These are phyloP conservation scores for Salix purpurea DNA, from an alignment of 345 rosid species.

Conservation along the genomic window DNA sequence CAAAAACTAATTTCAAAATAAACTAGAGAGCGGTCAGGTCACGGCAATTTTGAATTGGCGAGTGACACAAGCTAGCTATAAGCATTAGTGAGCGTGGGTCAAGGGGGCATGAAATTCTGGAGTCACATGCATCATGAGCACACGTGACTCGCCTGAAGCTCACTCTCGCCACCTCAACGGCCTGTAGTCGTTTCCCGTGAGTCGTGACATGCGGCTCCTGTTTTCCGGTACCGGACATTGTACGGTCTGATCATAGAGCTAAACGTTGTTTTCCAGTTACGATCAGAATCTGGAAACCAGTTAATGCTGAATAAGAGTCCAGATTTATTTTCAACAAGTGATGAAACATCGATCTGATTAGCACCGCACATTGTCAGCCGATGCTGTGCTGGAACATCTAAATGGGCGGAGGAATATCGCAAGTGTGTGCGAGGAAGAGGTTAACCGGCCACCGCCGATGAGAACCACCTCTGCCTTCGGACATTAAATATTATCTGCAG, in stretches of 20 bases:
- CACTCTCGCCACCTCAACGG: background rate
- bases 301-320: background rate
- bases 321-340: background rate
- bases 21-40: background rate
- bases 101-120: background rate
- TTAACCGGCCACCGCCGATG: conserved; percentile 21
- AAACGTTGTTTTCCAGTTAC: background rate
- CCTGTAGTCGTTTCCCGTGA: background rate
- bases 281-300: background rate
- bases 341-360: background rate
- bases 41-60: background rate
- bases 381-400: background rate
- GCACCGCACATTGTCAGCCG: background rate
- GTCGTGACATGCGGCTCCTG: background rate
- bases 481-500: background rate
- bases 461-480: background rate
- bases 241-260: background rate
- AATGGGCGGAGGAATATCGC: background rate
- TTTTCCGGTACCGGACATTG: background rate
- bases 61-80: background rate
- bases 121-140: background rate
- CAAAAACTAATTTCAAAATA: background rate
- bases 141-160: background rate
- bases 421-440: background rate
- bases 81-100: background rate